Base-by-base conservation (phyloP, 2,329 filamentous ascomycete genomes). In the Aureobasidium pullulans region DNA sequence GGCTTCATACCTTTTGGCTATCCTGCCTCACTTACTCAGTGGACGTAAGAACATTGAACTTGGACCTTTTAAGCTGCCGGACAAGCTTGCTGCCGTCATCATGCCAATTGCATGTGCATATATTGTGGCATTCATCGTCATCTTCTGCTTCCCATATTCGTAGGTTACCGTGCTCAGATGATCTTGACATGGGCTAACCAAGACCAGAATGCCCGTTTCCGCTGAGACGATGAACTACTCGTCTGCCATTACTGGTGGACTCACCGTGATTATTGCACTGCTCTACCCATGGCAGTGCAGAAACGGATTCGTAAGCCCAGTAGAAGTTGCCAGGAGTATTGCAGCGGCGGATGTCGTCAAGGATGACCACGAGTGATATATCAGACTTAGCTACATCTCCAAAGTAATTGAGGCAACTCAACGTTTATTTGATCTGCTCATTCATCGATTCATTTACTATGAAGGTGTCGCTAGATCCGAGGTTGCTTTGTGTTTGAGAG, bases 1-100 rank as follows among this genome's bases (percentile, higher is more conserved):
- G 0, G 66, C 80, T 9, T 85, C 82, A 0, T 89, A 86, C 67
- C 74, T 86, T 2, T 81, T 82, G 0, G 83, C 84, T 6, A 84
- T 89, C 57, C 70, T 88, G 1, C 76, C 76, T 9, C 72, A 79
- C 54, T 61, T 77, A 36, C 62, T 77, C 1, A 71, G 71, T 1
- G 63, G 71, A 15, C 66, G 76, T 8, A 65, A 62, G n/a, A 64
- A 76, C 59, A 67, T 86, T 60, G 68, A 72, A 0, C 82, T 80
- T 0, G 85, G 85, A 0, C 81, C 81, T 0, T 88, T 86, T 65
- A 77, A 74, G 62, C 81, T 87, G 76, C 71, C 72, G 1, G 73
- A 75, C 2, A 63, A 64, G 10, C 44, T 77, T 1, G 82, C 79
- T 0, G 84, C 81, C 61, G 62, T 71, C 0, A 71, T 87, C 2